A percentile compares a stretch with the other conserved stretches of the same genome.
Conservation (phyloP, 164 flowering plant species). For the Warburgia ugandensis region DNA sequence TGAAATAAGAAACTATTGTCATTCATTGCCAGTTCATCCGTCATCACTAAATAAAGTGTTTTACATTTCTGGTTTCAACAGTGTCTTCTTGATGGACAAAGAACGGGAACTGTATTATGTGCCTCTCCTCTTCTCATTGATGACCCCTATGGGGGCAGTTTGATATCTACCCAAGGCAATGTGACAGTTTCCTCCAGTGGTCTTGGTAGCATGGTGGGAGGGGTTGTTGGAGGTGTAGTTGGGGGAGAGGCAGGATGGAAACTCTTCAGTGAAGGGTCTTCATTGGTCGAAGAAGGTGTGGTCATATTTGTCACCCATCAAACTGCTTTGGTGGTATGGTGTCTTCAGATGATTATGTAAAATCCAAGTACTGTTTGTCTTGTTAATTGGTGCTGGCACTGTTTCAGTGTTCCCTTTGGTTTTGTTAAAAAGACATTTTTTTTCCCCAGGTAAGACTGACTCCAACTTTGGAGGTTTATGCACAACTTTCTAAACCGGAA, state of each 20-base stretch:
- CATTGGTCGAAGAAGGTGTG: conserved; percentile 86
- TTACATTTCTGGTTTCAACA: conserved; percentile 23
- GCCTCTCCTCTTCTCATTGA: conserved; percentile 75
- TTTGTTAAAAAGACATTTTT: conserved; percentile 10
- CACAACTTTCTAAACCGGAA: conserved; percentile 78
- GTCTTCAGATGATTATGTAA: conserved; percentile 25
- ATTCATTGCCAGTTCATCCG: too few relatives aligned
- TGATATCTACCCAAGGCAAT: conserved; percentile 36
- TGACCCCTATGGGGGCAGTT: conserved; percentile 38
- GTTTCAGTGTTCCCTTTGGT: conserved; percentile 1
- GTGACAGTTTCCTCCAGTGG: conserved; percentile 41
- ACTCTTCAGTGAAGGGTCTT: conserved; percentile 66
- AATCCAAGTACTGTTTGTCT: conserved; percentile 22
- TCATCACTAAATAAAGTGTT: conserved; percentile 7
- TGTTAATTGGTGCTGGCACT: conserved; percentile 15
- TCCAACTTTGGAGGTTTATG: conserved; percentile 67
- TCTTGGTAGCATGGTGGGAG: conserved; percentile 83
- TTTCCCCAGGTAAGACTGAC: conserved; percentile 60
- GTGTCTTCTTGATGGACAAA: conserved; percentile 89
- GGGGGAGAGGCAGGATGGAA: conserved; percentile 72
- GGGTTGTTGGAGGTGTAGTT: conserved; percentile 48
- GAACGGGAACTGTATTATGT: conserved; percentile 67
- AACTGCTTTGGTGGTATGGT: conserved; percentile 93
- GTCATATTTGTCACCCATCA: conserved; percentile 87
- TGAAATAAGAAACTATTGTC: not conserved